Conservation (phyloP, 768 basidiomycete genomes). For the Agaricus sinodeliciosus region DNA sequence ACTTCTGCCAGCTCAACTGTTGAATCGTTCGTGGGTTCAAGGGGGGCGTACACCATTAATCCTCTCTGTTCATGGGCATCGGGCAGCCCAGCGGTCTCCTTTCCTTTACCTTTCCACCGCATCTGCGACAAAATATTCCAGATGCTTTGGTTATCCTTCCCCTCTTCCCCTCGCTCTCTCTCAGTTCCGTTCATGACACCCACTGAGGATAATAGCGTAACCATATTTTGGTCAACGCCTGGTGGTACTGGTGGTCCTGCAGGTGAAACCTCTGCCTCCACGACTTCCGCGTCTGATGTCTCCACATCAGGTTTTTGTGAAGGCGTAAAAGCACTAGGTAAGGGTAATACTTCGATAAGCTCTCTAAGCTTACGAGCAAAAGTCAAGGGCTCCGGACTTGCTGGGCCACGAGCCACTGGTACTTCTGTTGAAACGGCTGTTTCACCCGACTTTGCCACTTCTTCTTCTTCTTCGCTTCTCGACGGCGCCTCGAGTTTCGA, state of each 20-base stretch:
- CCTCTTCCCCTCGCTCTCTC: constrained; percentile 16
- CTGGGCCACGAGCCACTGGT: constrained; percentile 12
- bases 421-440: constrained; percentile 7
- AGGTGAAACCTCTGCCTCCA: constrained; percentile 17
- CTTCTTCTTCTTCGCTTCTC: neutral
- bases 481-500: neutral
- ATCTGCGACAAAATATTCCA: constrained; percentile 54
- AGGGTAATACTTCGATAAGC: constrained; percentile 30
- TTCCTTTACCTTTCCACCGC: constrained; percentile 12
- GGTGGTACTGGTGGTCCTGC: constrained; percentile 31
- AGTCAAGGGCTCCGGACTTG: constrained; percentile 25
- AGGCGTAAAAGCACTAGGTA: constrained; percentile 20
- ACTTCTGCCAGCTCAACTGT: constrained; percentile 65
- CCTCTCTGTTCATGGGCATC: constrained; percentile 39
- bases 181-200: constrained; percentile 57
- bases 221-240: constrained; percentile 40
- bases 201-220: constrained; percentile 49
- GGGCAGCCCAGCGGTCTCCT: constrained; percentile 3
- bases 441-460: neutral
- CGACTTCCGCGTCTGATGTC: constrained; percentile 11
- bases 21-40: constrained; percentile 56
- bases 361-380: constrained; percentile 30
- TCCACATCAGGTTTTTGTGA: constrained; percentile 13
- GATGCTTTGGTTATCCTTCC: constrained; percentile 35
- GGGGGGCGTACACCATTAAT: constrained; percentile 72